Conservation (phyloP, 306 rosid genomes). For the Echinosophora koreensis region DNA sequence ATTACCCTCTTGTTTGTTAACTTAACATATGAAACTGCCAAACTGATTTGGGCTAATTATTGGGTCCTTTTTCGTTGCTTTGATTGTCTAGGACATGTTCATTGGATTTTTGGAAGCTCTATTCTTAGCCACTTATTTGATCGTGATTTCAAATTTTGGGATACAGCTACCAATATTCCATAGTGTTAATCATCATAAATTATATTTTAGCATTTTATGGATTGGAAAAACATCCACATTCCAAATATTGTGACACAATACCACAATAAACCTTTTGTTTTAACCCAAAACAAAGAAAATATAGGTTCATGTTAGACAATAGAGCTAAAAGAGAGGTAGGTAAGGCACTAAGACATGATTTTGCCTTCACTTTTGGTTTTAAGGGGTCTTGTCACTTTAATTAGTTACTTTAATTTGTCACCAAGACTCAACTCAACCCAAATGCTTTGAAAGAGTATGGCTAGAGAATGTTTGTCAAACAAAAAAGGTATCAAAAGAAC, state of each 20-base stretch:
- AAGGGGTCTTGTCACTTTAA: constrained; percentile 51
- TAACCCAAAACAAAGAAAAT: background rate
- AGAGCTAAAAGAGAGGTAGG: constrained; percentile 12
- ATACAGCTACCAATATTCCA: constrained; percentile 30
- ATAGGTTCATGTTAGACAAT: constrained; percentile 17
- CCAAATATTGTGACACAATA: constrained; percentile 1
- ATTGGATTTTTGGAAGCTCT: constrained; percentile 26
- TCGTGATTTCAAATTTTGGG: constrained; percentile 38
- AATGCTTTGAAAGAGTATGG: constrained; percentile 39
- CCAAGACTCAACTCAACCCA: constrained; percentile 42
- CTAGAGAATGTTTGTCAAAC: constrained; percentile 52
- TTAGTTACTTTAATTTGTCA: constrained; percentile 50
- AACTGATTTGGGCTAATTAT: constrained; percentile 39
- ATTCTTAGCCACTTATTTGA: background rate
- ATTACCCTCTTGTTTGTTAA: constrained; percentile 36
- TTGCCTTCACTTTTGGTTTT: constrained; percentile 53
- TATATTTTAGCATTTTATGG: constrained; percentile 41
- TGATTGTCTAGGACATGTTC: background rate
- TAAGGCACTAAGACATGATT: constrained; percentile 41
- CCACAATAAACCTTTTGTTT: constrained; percentile 5
- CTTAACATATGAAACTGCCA: constrained; percentile 23
- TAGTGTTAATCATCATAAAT: constrained; percentile 37
- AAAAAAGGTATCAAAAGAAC: constrained; percentile 44
- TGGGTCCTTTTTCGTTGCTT: background rate
- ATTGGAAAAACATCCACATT: constrained; percentile 30